Percentiles rank a stretch among this genome's conserved stretches.
Conservation (phyloP, 192 early-diverging fungal species). For the Linnemannia zychae region DNA sequence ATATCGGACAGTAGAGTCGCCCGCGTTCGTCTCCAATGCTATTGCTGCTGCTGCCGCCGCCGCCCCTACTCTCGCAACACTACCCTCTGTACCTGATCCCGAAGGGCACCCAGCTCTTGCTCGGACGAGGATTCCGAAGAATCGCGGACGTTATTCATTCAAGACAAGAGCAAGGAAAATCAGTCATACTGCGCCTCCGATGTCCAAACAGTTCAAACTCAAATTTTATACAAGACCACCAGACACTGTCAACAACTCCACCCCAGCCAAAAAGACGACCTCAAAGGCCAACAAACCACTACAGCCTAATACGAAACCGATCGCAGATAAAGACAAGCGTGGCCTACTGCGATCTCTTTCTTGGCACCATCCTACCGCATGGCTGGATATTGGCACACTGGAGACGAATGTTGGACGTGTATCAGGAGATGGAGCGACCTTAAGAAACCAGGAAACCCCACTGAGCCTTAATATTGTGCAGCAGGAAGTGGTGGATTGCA, state of each 20-base stretch:
- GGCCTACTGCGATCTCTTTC: too few relatives aligned
- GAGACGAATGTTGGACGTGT: background rate
- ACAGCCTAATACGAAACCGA: too few relatives aligned
- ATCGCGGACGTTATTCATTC: too few relatives aligned
- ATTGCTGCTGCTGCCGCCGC: background rate
- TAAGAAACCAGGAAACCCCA: background rate
- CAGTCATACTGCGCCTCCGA: background rate
- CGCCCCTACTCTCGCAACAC: too few relatives aligned
- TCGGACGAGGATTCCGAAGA: too few relatives aligned
- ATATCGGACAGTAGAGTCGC: constrained; percentile 7
- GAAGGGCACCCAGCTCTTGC: background rate
- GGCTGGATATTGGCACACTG: background rate
- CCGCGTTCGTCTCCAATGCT: background rate
- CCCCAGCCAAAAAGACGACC: too few relatives aligned
- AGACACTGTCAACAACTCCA: too few relatives aligned
- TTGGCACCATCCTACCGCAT: background rate
- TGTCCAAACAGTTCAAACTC: background rate
- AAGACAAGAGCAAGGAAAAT: background rate
- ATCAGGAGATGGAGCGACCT: background rate
- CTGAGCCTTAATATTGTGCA: background rate
- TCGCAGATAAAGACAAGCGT: too few relatives aligned
- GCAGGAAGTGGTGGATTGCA: background rate
- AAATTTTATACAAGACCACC: background rate
- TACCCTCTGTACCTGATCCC: too few relatives aligned
- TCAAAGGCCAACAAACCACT: too few relatives aligned